Evolutionary conservation across 2,329 filamentous ascomycete genomes (phyloP), one percentile per base, ranked within the genome.

Genomic region (Aspergillus tubingensis): DNA sequence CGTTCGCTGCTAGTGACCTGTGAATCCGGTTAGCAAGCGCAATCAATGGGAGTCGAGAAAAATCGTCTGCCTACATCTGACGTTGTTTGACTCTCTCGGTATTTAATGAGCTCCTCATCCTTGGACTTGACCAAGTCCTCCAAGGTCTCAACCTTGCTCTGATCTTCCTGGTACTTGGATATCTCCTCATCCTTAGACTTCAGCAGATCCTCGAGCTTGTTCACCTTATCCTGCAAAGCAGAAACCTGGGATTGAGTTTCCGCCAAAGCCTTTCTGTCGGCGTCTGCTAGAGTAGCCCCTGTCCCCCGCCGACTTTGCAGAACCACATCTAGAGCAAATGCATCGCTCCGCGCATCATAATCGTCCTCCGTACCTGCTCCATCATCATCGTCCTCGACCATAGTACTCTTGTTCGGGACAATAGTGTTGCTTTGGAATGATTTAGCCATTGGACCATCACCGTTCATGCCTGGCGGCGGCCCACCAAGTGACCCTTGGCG

Each of bases 381-480:
- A 65, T 91, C 91, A 67, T 96, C 92, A 66, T 96, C 93, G 73
- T 98, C 95, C 75, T 99, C 95, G 1, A 98, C 87, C 88, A 98
- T 93, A 0, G 91, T 97, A 70, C 94, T 96, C 79, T 98, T 99
- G 74, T 97, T 98, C 0, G 95, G 95, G 32, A 98, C 90, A 70
- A 98, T 96, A 0, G 92, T 98, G 73, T 96, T 98, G 73, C 90
- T 94, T 73, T 96, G 93, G 66, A 96, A 92, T 39, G 92, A 92
- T 73, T 96, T 96, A 15, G 91, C 90, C 66, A 91, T 86, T 4
- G 93, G 93, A 49, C 91, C 90, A 55, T 90, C 87, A 68, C 87
- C 77, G 62, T 85, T 88, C 50, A 86, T 82, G 41, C 81, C 79
- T 30, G 74, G 72, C 41, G 74, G 79, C 36, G 77, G 70, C 48